Percentiles rank a stretch among this genome's conserved stretches.
Conservation (phyloP, 2,329 filamentous ascomycete genomes). For the Mariannaea elegans region DNA sequence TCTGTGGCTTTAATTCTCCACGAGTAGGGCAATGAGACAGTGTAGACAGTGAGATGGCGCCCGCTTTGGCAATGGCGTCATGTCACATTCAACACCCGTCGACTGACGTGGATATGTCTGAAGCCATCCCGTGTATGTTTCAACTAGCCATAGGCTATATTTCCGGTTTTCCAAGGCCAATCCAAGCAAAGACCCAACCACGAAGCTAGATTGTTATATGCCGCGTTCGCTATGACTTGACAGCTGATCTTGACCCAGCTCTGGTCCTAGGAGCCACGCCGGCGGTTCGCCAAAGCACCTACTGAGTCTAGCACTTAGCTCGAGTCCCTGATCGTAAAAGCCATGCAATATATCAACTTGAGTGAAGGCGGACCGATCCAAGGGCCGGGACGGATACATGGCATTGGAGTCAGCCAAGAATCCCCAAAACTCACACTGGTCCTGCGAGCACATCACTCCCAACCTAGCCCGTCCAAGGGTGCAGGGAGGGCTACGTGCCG, state of each 20-base stretch:
- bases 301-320: conserved; percentile 5
- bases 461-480: conserved; percentile 25
- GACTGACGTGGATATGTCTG: conserved; percentile 6
- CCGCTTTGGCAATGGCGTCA: conserved; percentile 26
- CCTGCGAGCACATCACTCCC: conserved; percentile 33
- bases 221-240: neutral
- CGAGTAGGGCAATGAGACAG: conserved; percentile 35
- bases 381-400: conserved; percentile 36
- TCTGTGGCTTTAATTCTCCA: conserved; percentile 33
- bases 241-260: conserved; percentile 8
- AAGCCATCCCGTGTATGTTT: neutral
- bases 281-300: conserved; percentile 13
- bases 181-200: neutral
- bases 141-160: neutral
- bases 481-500: conserved; percentile 30
- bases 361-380: conserved; percentile 29
- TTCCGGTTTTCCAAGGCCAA: neutral
- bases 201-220: neutral
- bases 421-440: conserved; percentile 31
- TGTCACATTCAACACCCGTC: conserved; percentile 14
- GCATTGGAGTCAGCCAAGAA: conserved; percentile 27
- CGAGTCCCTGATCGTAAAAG: conserved; percentile 30
- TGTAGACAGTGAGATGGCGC: conserved; percentile 8
- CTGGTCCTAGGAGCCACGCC: conserved; percentile 9
- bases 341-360: conserved; percentile 22